phyloP scores from a whole-genome alignment of 805 yeast species.

The Lachancea quebecensis region DNA sequence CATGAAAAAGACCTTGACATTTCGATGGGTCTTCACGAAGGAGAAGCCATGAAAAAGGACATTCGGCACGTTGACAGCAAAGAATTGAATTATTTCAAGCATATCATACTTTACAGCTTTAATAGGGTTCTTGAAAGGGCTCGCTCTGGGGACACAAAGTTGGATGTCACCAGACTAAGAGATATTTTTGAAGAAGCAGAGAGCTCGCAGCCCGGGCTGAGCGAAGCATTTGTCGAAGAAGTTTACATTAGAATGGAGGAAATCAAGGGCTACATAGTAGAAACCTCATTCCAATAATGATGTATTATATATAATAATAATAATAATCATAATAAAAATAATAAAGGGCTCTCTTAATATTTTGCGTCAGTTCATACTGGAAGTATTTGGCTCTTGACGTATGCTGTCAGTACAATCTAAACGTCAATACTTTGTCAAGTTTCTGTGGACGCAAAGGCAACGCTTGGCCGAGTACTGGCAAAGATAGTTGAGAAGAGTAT shows the following conservation, averaged over 20 bases:
- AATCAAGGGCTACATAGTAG: constrained; percentile 5
- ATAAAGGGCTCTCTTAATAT: not conserved
- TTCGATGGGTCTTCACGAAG: constrained; percentile 7
- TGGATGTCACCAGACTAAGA: constrained; percentile 39
- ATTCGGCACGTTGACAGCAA: constrained; percentile 11
- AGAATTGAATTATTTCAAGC: constrained; percentile 34
- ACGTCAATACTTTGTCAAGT: no score
- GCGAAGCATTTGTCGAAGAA: constrained; percentile 63
- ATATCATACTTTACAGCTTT: constrained; percentile 40
- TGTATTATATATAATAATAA: not conserved
- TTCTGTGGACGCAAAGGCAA: no score
- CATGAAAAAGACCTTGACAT: constrained; percentile 6
- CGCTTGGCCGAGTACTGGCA: no score
- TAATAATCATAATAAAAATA: not conserved
- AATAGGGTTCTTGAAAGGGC: constrained; percentile 47
- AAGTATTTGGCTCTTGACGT: no score
- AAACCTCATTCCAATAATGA: constrained; percentile 1
- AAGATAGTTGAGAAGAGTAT: no score
- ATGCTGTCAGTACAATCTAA: no score
- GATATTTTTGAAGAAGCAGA: constrained; percentile 41
- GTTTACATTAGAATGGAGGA: constrained; percentile 36
- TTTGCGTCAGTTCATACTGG: no score
- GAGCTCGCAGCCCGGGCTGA: constrained; percentile 50
- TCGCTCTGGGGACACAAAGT: constrained; percentile 40
- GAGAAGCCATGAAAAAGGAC: constrained; percentile 11